These are phyloP conservation scores for Trichosporon sp. DNA, from an alignment of 1,284 basidiomycete species.

Conservation along the genomic window DNA sequence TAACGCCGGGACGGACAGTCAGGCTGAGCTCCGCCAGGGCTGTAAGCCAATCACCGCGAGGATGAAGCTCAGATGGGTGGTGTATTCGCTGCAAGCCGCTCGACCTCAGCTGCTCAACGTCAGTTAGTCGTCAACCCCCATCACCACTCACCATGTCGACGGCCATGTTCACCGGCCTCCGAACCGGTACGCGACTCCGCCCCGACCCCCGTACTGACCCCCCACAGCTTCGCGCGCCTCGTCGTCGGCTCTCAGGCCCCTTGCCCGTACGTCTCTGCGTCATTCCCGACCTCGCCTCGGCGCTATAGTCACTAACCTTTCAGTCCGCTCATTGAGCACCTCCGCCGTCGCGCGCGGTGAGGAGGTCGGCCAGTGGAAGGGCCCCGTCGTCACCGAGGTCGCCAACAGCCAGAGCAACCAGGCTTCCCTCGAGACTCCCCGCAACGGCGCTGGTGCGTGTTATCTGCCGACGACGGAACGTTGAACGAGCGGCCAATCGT, in stretches of 20 bases:
- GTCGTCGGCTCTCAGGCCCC: conserved; percentile 44
- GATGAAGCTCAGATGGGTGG: conserved; percentile 18
- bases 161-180: conserved; percentile 43
- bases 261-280: conserved; percentile 41
- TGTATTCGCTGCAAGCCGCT: conserved; percentile 14
- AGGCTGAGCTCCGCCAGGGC: conserved; percentile 1
- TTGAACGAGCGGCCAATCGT: conserved; percentile 19
- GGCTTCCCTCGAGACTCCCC: conserved; percentile 79
- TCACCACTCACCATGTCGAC: conserved; percentile 37
- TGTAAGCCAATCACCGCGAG: conserved; percentile 12
- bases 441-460: conserved; percentile 80
- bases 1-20: conserved; percentile 16
- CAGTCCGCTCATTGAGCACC: conserved; percentile 17
- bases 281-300: neutral
- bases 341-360: conserved; percentile 6
- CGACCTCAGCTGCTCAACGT: conserved; percentile 17
- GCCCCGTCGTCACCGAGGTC: conserved; percentile 45
- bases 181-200: conserved; percentile 37
- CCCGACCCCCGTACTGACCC: neutral
- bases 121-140: conserved; percentile 15
- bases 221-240: conserved; percentile 37
- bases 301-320: neutral
- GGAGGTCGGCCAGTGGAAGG: conserved; percentile 18
- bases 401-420: conserved; percentile 81
- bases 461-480: neutral